Evolutionary conservation across 1,284 basidiomycete species (phyloP).

Genomic region (Ustilago trichophora): DNA sequence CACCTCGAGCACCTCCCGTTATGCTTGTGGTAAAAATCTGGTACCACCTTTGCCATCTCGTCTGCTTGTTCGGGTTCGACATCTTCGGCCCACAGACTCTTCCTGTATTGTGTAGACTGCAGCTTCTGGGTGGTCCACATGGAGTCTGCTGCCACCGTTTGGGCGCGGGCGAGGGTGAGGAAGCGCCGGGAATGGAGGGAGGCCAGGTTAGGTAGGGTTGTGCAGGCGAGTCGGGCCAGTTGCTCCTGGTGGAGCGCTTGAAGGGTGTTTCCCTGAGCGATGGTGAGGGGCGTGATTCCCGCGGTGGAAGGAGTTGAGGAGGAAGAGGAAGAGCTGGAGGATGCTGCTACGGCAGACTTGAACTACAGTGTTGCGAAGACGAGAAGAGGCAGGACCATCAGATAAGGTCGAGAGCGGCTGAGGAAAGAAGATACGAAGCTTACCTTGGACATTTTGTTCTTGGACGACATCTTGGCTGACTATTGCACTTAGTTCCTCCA

Average conservation of each 20-base stretch:
- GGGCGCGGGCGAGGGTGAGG: constrained; percentile 14
- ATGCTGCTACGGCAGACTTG: constrained; percentile 24
- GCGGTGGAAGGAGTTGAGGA: constrained; percentile 4
- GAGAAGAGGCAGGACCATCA: too few relatives aligned
- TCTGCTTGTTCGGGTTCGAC: constrained; percentile 4
- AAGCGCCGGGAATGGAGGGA: constrained; percentile 28
- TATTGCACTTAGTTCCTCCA: too few relatives aligned
- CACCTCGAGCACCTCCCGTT: constrained; percentile 20
- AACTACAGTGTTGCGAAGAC: too few relatives aligned
- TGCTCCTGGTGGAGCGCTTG: constrained; percentile 40
- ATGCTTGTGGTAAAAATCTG: constrained; percentile 32
- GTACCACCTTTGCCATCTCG: constrained; percentile 3
- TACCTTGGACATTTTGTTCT: constrained; percentile 21
- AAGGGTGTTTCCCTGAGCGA: constrained; percentile 13
- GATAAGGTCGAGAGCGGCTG: too few relatives aligned
- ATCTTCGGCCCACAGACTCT: constrained; percentile 25
- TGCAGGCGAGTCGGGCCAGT: constrained; percentile 16
- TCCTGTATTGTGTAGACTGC: constrained; percentile 9
- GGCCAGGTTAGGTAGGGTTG: constrained; percentile 23
- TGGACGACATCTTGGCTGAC: constrained; percentile 18
- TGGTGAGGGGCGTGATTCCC: not conserved
- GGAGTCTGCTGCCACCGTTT: not conserved
- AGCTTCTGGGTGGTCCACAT: constrained; percentile 18
- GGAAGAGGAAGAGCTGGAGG: constrained; percentile 2
- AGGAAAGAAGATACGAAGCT: too few relatives aligned